Evolutionary conservation across 2,329 filamentous ascomycete species (phyloP).

Genomic region (Elsinoe necatrix): DNA sequence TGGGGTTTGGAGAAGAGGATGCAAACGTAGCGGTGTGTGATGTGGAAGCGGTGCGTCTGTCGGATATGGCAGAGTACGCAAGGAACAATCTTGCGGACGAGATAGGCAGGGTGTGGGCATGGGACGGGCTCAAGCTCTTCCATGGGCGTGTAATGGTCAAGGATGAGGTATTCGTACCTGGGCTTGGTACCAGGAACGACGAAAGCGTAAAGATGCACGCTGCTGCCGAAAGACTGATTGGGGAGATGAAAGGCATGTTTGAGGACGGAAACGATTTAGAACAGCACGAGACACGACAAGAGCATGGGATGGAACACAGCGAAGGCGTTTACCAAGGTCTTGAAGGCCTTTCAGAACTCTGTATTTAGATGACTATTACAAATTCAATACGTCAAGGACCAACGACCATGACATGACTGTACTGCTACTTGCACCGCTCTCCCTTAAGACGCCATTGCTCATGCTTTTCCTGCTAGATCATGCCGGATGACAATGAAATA

Average conservation of each 20-base stretch:
- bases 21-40: no score
- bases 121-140: not conserved
- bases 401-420: not conserved
- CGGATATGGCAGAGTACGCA: conserved; percentile 4
- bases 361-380: conserved; percentile 4
- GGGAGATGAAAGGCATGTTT: not conserved
- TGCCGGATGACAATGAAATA: not conserved
- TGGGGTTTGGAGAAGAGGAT: not conserved
- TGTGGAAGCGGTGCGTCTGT: not conserved
- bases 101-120: not conserved
- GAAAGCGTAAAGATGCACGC: not conserved
- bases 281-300: not conserved
- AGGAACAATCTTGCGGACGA: not conserved
- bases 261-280: not conserved
- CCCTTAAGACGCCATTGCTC: not conserved
- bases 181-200: not conserved
- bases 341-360: not conserved
- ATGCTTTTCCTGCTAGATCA: not conserved
- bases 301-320: conserved; percentile 7
- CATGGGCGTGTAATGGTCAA: not conserved
- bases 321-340: conserved; percentile 2
- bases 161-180: not conserved
- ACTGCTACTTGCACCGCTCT: not conserved
- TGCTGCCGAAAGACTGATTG: not conserved
- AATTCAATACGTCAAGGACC: not conserved